phyloP scores from a whole-genome alignment of 1,139 yeast genomes.

The Candida mesenterica region DNA sequence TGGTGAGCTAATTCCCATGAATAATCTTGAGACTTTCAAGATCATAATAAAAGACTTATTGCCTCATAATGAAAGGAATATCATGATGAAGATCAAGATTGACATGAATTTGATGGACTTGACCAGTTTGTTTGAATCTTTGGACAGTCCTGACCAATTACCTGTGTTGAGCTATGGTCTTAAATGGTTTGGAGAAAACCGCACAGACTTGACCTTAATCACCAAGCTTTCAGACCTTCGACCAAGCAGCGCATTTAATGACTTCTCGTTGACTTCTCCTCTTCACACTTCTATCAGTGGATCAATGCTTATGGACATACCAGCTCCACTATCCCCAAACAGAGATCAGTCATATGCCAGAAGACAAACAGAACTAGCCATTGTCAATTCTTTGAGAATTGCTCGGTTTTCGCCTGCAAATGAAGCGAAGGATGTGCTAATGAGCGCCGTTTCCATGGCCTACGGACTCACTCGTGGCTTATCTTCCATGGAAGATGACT shows the following conservation, averaged over 20 bases:
- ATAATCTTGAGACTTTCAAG: constrained; percentile 9
- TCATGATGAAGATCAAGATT: constrained; percentile 16
- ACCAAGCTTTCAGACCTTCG: constrained; percentile 5
- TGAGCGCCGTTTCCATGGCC: constrained; percentile 8
- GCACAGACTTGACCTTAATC: constrained; percentile 5
- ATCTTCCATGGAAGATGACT: constrained; percentile 1
- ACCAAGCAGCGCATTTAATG: background rate
- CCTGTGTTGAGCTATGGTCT: constrained; percentile 14
- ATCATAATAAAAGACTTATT: constrained; percentile 17
- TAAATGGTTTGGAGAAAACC: constrained; percentile 14
- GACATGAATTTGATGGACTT: constrained; percentile 7
- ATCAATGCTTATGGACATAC: constrained; percentile 16
- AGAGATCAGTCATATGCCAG: constrained; percentile 31
- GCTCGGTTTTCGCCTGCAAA: constrained; percentile 2
- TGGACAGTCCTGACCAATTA: constrained; percentile 8
- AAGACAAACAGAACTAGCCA: constrained; percentile 31
- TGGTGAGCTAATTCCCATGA: constrained; percentile 17
- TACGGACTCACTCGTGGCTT: constrained; percentile 9
- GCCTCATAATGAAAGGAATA: constrained; percentile 18
- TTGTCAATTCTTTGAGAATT: constrained; percentile 20
- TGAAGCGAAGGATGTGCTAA: constrained; percentile 5
- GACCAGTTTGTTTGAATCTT: constrained; percentile 5
- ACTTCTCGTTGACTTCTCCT: background rate
- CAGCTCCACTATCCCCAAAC: constrained; percentile 30
- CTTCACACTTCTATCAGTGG: constrained; percentile 1